Percentiles rank a stretch among this genome's conserved stretches.
Conservation (phyloP, 2,329 filamentous ascomycete genomes). For the Exophiala viscosa region DNA sequence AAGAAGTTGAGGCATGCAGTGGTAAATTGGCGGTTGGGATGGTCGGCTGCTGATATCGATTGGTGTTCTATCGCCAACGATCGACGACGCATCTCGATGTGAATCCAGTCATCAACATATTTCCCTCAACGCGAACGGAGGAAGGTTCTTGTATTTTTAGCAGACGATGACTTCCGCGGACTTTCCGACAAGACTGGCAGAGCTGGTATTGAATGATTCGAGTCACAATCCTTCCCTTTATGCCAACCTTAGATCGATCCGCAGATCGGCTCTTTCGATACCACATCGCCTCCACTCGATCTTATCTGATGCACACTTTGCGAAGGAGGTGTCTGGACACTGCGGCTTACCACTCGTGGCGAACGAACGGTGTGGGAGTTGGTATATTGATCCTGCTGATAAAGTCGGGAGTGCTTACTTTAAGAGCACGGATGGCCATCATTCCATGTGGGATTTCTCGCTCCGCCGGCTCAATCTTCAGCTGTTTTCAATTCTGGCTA, state of each 20-base stretch:
- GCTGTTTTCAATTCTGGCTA: slow-evolving; percentile 64
- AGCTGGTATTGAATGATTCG: slow-evolving; percentile 19
- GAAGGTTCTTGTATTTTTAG: not conserved
- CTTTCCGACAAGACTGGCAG: slow-evolving; percentile 23
- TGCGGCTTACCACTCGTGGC: slow-evolving; percentile 69
- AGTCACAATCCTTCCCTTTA: slow-evolving; percentile 17
- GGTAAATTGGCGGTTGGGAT: not conserved
- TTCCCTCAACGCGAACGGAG: not conserved
- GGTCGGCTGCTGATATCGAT: too few species aligned
- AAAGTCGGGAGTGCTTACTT: slow-evolving; percentile 83
- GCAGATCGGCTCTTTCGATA: slow-evolving; percentile 71
- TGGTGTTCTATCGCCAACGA: too few species aligned
- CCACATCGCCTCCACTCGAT: slow-evolving; percentile 81
- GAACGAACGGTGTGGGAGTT: slow-evolving; percentile 93
- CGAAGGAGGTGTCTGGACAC: slow-evolving; percentile 53
- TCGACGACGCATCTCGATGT: not conserved
- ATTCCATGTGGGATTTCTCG: slow-evolving; percentile 86
- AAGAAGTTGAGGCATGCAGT: not conserved
- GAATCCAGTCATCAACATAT: not conserved
- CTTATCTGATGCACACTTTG: slow-evolving; percentile 70
- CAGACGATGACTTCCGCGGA: slow-evolving; percentile 8
- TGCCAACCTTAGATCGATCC: slow-evolving; percentile 61
- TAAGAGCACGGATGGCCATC: slow-evolving; percentile 95
- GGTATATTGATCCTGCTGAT: slow-evolving; percentile 70
- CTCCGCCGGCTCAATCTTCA: slow-evolving; percentile 79